Base-by-base conservation (phyloP, 2,329 filamentous ascomycete species). In the Exophiala phaeomuriformis region DNA sequence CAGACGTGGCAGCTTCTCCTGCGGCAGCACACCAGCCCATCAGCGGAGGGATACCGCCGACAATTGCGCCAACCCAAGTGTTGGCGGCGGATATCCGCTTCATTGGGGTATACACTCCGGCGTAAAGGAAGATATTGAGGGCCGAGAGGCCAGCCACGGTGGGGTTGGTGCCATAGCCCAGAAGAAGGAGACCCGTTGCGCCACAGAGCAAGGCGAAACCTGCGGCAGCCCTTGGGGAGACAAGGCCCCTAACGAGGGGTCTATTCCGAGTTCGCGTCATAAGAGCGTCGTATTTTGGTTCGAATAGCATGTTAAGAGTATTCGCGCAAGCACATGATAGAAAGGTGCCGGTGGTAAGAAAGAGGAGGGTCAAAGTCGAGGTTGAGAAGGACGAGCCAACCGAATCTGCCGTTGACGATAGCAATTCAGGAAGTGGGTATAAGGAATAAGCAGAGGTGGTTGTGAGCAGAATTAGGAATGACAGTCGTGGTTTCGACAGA, bases 21-120 rank as follows among this genome's bases (percentile, higher is more conserved):
- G 90, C 90, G 0, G 93, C 93, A 0, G 93, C 93, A 10, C 90
- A 88, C 93, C 93, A 98, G 60, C 93, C 93, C 93, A 98, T 98
- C 32, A 98, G 72, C 0, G 93, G 93, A 0, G 93, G 91, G 52
- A 98, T 95, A 1, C 86, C 90, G 57, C 93, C 93, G 0, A 98
- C 88, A 0, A 98, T 71, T 2, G 90, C 93, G 10, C 93, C 93
- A 10, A 94, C 80, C 93, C 93, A 98, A 0, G 93, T 98, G 66
- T 98, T 98, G 54, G 90, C 72, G 6, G 85, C 86, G 2, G 85
- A 87, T 8, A 96, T 75, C 4, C 89, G 84, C 72, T 98, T 98
- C 65, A 97, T 73, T 0, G 91, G 90, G 0, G 93, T 98, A 70
- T 98, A 98, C 0, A 90, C 75, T 52, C 88, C 91, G 0, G 90